Percentiles rank a stretch among this genome's conserved stretches.
phyloP scores from a whole-genome alignment of 495 filamentous ascomycete genomes.

The Annulohypoxylon moriforme region DNA sequence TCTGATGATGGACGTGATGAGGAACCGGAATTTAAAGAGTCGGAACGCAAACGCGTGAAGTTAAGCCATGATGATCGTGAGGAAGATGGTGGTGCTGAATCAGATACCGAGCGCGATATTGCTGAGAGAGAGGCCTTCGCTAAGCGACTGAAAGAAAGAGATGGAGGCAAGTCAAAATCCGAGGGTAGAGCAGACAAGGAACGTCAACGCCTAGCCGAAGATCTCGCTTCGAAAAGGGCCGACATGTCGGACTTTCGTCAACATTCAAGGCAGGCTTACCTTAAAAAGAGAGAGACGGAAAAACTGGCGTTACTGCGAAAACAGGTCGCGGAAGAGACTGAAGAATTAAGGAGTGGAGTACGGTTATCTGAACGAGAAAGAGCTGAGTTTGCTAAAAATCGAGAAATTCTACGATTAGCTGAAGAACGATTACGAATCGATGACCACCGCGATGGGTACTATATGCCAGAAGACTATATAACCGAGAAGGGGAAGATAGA shows the following conservation, averaged over 20 bases:
- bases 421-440: constrained; percentile 90
- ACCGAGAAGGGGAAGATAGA: constrained; percentile 93
- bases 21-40: constrained; percentile 65
- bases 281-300: constrained; percentile 91
- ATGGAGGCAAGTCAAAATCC: constrained; percentile 74
- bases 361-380: constrained; percentile 81
- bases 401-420: constrained; percentile 85
- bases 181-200: constrained; percentile 69
- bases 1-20: constrained; percentile 57
- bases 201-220: constrained; percentile 53
- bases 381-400: constrained; percentile 89
- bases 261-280: constrained; percentile 88
- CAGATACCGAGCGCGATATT: constrained; percentile 72
- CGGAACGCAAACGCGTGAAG: constrained; percentile 64
- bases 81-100: constrained; percentile 60
- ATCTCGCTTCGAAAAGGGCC: constrained; percentile 42
- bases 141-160: constrained; percentile 70
- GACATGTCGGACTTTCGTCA: constrained; percentile 82
- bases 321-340: constrained; percentile 91
- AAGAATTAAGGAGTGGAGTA: constrained; percentile 81
- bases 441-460: constrained; percentile 92
- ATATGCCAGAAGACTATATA: constrained; percentile 93
- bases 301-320: constrained; percentile 83
- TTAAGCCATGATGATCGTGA: constrained; percentile 62
- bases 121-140: constrained; percentile 81